These are phyloP conservation scores for Fusarium abutilonis DNA, from an alignment of 2,329 filamentous ascomycete genomes.

Conservation along the genomic window DNA sequence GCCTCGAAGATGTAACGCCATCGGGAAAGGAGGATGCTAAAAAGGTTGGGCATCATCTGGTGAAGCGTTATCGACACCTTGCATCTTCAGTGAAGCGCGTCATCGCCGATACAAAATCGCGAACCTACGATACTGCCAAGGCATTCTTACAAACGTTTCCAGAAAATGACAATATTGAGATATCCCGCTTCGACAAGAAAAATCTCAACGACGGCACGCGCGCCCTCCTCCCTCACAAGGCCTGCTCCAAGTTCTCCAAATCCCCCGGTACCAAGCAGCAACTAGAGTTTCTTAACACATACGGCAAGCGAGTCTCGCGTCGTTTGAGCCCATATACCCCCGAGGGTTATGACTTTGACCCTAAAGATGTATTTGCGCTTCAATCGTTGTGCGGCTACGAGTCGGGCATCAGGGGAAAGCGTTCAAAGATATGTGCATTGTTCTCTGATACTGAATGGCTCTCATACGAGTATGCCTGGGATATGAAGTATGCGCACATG, in stretches of 20 bases:
- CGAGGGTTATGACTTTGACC: conserved; percentile 28
- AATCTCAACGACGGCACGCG: conserved; percentile 37
- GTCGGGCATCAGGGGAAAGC: conserved; percentile 33
- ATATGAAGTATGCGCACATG: conserved; percentile 43
- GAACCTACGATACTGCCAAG: conserved; percentile 40
- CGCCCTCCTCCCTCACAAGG: conserved; percentile 41
- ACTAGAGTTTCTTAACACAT: conserved; percentile 32
- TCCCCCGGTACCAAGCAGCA: conserved; percentile 30
- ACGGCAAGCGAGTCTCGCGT: conserved; percentile 26
- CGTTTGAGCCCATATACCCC: conserved; percentile 35
- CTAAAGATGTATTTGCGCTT: conserved; percentile 38
- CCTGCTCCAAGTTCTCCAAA: conserved; percentile 38
- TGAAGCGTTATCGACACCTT: conserved; percentile 35
- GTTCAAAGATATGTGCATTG: conserved; percentile 28
- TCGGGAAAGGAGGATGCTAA: conserved; percentile 36
- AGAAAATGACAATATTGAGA: conserved; percentile 23
- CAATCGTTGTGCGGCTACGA: conserved; percentile 42
- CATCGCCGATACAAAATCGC: conserved; percentile 36
- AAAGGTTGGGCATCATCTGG: conserved; percentile 30
- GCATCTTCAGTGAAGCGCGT: conserved; percentile 38
- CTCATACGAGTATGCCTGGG: conserved; percentile 42
- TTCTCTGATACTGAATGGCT: conserved; percentile 41
- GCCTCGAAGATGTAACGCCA: conserved; percentile 38
- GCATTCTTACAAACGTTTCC: conserved; percentile 32
- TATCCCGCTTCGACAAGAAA: conserved; percentile 34